A percentile compares a stretch with the other conserved stretches of the same genome.
Evolutionary conservation across 305 asterid species (phyloP).

Genomic region (Fraxinus ornus): DNA sequence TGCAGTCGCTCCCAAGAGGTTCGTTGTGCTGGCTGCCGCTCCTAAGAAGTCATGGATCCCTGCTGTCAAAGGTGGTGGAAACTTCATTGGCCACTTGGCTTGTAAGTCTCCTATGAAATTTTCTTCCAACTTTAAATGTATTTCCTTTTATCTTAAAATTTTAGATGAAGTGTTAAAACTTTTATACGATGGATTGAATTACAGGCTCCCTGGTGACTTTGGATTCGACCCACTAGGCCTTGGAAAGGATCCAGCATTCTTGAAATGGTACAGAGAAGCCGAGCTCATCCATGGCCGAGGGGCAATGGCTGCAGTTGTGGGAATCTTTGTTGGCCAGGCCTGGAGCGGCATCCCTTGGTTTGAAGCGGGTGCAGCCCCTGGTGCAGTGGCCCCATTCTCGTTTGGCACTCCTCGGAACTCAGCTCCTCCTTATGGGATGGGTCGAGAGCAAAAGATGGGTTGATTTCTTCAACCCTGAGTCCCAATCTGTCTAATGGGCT

Average conservation of each 20-base stretch:
- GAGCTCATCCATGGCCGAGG: constrained; percentile 60
- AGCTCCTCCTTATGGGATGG: constrained; percentile 54
- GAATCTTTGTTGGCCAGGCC: constrained; percentile 53
- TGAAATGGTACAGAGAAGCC: constrained; percentile 62
- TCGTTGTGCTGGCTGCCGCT: constrained; percentile 59
- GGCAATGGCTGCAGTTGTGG: constrained; percentile 53
- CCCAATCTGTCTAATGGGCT: constrained; percentile 55
- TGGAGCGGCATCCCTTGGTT: constrained; percentile 59
- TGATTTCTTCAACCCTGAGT: constrained; percentile 48
- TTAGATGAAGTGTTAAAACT: neutral
- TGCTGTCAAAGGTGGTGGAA: constrained; percentile 70
- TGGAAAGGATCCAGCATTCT: constrained; percentile 54
- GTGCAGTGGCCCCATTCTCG: constrained; percentile 55
- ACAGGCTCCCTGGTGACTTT: constrained; percentile 53
- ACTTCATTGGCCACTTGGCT: constrained; percentile 66
- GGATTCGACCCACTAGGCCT: constrained; percentile 57
- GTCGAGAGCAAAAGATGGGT: constrained; percentile 64
- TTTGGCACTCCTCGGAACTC: constrained; percentile 52
- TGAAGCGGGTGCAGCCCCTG: constrained; percentile 56
- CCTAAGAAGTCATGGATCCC: constrained; percentile 96
- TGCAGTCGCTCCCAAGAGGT: constrained; percentile 47
- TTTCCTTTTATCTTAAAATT: neutral
- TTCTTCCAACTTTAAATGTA: neutral
- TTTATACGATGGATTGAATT: neutral
- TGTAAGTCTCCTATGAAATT: constrained; percentile 45